Evolutionary conservation across 306 rosid species (phyloP).

Genomic region (Lathyrus aphaca): DNA sequence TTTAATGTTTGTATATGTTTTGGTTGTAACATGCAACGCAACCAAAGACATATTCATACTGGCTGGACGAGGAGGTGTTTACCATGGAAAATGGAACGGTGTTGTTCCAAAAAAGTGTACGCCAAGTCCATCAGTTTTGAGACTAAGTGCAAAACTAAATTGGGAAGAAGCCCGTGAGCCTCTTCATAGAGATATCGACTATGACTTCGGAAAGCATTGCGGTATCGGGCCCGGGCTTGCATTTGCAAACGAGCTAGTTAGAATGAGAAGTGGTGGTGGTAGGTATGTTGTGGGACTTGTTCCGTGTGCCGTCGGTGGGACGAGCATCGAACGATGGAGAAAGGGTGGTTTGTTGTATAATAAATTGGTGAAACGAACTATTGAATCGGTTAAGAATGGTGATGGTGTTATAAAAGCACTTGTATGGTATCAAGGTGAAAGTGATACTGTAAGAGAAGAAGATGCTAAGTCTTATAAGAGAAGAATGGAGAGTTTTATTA

Average conservation of each 20-base stretch:
- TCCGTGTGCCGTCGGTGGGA: constrained; percentile 71
- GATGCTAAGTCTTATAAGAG: constrained; percentile 49
- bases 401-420: constrained; percentile 45
- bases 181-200: constrained; percentile 62
- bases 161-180: constrained; percentile 71
- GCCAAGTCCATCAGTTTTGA: constrained; percentile 41
- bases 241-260: constrained; percentile 56
- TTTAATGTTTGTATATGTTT: not conserved
- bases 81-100: constrained; percentile 39
- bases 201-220: constrained; percentile 45
- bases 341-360: constrained; percentile 49
- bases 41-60: constrained; percentile 51
- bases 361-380: constrained; percentile 45
- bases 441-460: constrained; percentile 52
- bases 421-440: constrained; percentile 75
- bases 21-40: not conserved
- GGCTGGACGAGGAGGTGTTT: constrained; percentile 64
- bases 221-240: constrained; percentile 71
- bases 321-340: constrained; percentile 52
- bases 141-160: constrained; percentile 41
- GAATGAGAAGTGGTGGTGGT: not conserved
- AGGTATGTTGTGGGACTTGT: constrained; percentile 51
- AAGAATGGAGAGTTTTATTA: constrained; percentile 47
- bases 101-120: constrained; percentile 45
- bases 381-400: constrained; percentile 34